phyloP scores from a whole-genome alignment of 1,284 basidiomycete species.

The Calocybe gambosa region DNA sequence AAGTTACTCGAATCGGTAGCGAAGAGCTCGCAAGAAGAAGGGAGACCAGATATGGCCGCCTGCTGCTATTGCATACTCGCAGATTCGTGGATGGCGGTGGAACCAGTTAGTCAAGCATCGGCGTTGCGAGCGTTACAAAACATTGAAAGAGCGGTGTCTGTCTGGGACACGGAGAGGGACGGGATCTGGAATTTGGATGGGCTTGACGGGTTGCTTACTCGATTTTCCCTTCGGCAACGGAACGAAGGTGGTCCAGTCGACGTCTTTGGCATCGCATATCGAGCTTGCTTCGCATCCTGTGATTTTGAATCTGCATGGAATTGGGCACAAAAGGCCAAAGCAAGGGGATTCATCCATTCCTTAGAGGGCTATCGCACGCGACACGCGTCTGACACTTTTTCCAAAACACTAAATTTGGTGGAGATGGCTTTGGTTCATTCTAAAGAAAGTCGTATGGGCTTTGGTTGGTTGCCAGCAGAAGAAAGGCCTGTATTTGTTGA shows the following conservation, averaged over 20 bases:
- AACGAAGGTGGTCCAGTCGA: slow-evolving; percentile 2
- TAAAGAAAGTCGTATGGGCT: background rate
- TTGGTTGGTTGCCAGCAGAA: background rate
- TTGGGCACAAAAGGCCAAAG: slow-evolving; percentile 3
- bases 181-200: slow-evolving; percentile 2
- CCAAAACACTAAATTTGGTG: background rate
- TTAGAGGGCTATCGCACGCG: background rate
- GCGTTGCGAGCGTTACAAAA: background rate
- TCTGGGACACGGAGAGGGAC: slow-evolving; percentile 1
- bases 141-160: background rate
- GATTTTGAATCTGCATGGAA: background rate
- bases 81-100: background rate
- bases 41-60: slow-evolving; percentile 1
- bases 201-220: slow-evolving; percentile 1
- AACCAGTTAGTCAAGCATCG: background rate
- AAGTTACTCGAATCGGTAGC: background rate
- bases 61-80: background rate
- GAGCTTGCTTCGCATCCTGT: background rate
- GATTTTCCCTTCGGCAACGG: background rate
- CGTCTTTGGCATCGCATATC: background rate
- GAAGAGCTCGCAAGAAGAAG: background rate
- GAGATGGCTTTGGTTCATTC: background rate
- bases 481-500: background rate
- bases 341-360: background rate
- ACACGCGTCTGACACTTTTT: background rate